Percentiles rank a stretch among this genome's conserved stretches.
Evolutionary conservation across 2,329 filamentous ascomycete species (phyloP).

Genomic region (Ophiostoma quercus): DNA sequence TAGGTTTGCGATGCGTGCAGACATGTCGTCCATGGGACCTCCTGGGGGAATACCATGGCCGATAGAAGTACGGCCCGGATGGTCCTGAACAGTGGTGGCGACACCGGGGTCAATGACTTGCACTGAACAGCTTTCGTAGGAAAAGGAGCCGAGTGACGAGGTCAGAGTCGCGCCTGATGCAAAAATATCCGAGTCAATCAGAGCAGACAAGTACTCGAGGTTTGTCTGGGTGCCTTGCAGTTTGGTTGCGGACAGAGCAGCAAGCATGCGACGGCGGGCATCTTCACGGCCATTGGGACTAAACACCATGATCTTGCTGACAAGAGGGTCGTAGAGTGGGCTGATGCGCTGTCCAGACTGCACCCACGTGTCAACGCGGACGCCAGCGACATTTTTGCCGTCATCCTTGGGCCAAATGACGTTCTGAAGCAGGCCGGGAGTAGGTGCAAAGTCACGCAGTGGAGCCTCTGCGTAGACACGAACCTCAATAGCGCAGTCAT

Average conservation of each 20-base stretch:
- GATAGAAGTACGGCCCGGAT: constrained; percentile 36
- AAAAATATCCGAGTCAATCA: constrained; percentile 29
- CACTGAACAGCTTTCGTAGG: constrained; percentile 31
- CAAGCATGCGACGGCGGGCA: constrained; percentile 72
- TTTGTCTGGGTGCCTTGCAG: constrained; percentile 32
- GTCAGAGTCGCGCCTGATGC: background rate
- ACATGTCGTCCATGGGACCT: constrained; percentile 41
- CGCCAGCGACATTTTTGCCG: constrained; percentile 50
- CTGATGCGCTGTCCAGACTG: constrained; percentile 50
- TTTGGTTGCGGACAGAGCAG: constrained; percentile 61
- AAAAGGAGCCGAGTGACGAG: constrained; percentile 32
- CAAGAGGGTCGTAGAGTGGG: constrained; percentile 18
- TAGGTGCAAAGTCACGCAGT: background rate
- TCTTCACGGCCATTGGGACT: constrained; percentile 65
- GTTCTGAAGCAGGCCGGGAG: background rate
- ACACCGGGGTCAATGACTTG: constrained; percentile 26
- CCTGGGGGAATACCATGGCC: constrained; percentile 40
- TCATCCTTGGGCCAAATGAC: constrained; percentile 43
- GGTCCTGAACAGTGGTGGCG: constrained; percentile 31
- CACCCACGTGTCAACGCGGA: constrained; percentile 67
- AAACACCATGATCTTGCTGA: constrained; percentile 83
- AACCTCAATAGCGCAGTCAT: constrained; percentile 38
- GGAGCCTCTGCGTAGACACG: background rate
- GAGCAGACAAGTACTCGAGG: constrained; percentile 34
- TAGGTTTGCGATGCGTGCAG: constrained; percentile 35